Evolutionary conservation across 164 flowering plant genomes (phyloP).

Genomic region (Amborella trichopoda): DNA sequence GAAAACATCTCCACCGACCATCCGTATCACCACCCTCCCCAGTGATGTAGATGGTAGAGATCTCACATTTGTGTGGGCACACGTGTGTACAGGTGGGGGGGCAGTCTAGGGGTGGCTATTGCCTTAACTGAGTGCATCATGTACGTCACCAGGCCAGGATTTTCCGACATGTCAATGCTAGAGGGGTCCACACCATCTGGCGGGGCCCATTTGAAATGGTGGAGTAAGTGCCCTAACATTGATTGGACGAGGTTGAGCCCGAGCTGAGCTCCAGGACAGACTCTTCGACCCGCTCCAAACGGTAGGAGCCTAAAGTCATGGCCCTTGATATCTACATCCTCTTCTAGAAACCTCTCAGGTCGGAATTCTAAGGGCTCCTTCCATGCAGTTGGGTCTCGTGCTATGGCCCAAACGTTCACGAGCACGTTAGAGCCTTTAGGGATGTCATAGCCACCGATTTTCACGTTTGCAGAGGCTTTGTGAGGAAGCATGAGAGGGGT

Average conservation of each 20-base stretch:
- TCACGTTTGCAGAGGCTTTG: constrained; percentile 18
- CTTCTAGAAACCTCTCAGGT: constrained; percentile 22
- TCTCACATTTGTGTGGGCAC: constrained; percentile 12
- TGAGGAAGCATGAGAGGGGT: constrained; percentile 25
- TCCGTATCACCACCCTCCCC: too few species aligned
- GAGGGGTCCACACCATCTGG: constrained; percentile 9
- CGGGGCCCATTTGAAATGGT: constrained; percentile 22
- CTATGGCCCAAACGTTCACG: constrained; percentile 25
- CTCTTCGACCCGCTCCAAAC: constrained; percentile 23
- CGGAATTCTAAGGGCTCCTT: constrained; percentile 16
- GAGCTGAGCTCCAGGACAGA: constrained; percentile 20
- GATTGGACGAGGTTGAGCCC: constrained; percentile 23
- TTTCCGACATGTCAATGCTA: constrained; percentile 20
- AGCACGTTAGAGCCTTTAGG: constrained; percentile 18
- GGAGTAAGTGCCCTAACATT: constrained; percentile 21
- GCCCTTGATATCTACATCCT: constrained; percentile 22
- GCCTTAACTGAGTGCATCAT: constrained; percentile 21
- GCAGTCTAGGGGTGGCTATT: constrained; percentile 17
- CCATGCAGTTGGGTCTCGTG: constrained; percentile 20
- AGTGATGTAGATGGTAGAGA: not conserved
- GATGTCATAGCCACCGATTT: constrained; percentile 21
- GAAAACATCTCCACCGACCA: too few species aligned
- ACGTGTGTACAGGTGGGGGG: constrained; percentile 19
- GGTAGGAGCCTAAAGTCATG: constrained; percentile 20
- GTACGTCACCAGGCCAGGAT: constrained; percentile 20